Evolutionary conservation across 805 yeast genomes (phyloP).

Genomic region (Saturnispora sanitii): DNA sequence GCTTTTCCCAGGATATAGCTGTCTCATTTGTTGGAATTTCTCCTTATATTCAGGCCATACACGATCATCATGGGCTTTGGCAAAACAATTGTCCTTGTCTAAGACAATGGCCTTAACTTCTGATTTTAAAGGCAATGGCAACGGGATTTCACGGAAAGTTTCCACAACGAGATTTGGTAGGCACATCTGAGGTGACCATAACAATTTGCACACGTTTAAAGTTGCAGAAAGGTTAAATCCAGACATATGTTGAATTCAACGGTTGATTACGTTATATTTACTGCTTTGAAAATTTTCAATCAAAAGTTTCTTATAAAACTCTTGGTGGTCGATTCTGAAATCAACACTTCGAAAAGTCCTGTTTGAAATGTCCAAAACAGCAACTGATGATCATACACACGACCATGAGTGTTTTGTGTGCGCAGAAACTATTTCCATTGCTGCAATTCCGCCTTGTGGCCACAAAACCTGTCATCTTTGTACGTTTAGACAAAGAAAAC

Average conservation of each 20-base stretch:
- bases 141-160: constrained; percentile 23
- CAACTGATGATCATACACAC: constrained; percentile 6
- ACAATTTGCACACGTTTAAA: neutral
- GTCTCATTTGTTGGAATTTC: constrained; percentile 46
- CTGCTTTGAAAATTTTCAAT: too few species aligned
- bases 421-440: constrained; percentile 56
- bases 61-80: constrained; percentile 67
- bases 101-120: constrained; percentile 52
- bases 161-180: constrained; percentile 64
- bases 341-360: too few species aligned
- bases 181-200: constrained; percentile 50
- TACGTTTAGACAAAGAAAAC: constrained; percentile 70
- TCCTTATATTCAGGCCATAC: constrained; percentile 66
- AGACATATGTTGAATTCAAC: too few species aligned
- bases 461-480: constrained; percentile 81
- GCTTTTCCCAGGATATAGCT: constrained; percentile 50
- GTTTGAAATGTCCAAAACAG: neutral
- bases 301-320: too few species aligned
- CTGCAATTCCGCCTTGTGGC: constrained; percentile 72
- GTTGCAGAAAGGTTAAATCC: neutral
- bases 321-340: too few species aligned
- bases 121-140: constrained; percentile 14
- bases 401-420: constrained; percentile 61
- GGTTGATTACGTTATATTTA: too few species aligned
- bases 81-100: constrained; percentile 94